phyloP scores from a whole-genome alignment of 106 monocot genomes.

The Phalaenopsis equestris region DNA sequence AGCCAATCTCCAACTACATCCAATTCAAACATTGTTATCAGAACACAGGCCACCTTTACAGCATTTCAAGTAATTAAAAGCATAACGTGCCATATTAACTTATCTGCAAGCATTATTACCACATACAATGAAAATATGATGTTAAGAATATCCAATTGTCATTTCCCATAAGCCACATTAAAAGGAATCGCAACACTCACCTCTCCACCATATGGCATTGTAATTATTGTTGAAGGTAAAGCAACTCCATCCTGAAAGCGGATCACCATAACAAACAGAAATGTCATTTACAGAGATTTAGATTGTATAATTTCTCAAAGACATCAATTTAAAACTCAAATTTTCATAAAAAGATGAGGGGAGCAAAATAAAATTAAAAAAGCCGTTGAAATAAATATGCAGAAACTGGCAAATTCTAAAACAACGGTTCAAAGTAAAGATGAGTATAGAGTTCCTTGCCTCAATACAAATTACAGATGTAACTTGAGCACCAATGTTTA shows the following conservation, averaged over 20 bases:
- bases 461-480: conserved; percentile 89
- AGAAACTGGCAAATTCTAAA: neutral
- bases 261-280: neutral
- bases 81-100: neutral
- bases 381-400: neutral
- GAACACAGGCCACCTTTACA: neutral
- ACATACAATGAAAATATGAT: neutral
- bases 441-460: conserved; percentile 21
- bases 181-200: conserved; percentile 32
- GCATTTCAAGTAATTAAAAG: neutral
- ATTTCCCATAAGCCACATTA: neutral
- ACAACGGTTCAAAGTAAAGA: neutral
- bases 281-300: neutral
- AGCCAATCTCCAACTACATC: neutral
- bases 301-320: neutral
- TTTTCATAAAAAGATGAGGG: neutral
- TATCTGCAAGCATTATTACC: neutral
- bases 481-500: conserved; percentile 90
- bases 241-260: conserved; percentile 86
- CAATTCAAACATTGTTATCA: neutral
- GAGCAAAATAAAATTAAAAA: neutral
- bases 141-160: neutral
- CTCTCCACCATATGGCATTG: conserved; percentile 94
- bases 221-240: conserved; percentile 78
- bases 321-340: neutral